Evolutionary conservation across 441 rosid genomes (phyloP).

Genomic region (California macrophylla): DNA sequence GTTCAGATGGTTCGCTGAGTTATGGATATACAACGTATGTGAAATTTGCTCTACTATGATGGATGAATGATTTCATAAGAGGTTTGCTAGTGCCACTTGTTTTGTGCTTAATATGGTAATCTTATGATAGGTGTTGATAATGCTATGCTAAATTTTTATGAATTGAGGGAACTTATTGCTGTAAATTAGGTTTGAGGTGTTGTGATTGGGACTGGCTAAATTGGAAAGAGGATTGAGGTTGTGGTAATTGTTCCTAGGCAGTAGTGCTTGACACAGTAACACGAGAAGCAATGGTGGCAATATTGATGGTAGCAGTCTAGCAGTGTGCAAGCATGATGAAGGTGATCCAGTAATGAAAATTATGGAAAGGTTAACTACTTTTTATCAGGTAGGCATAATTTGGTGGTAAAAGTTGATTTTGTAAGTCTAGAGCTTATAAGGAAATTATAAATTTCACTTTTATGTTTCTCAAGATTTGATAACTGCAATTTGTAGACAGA

Average conservation of each 20-base stretch:
- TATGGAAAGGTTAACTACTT: not conserved
- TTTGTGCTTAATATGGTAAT: not conserved
- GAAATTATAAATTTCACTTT: not conserved
- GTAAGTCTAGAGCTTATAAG: not conserved
- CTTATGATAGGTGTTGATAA: not conserved
- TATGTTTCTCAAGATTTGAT: not conserved
- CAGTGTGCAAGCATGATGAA: not conserved
- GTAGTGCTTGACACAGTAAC: not conserved
- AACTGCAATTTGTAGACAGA: not conserved
- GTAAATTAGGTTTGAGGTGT: not conserved
- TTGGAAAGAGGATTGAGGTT: not conserved
- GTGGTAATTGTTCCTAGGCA: not conserved
- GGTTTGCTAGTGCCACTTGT: not conserved
- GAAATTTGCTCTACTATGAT: not conserved
- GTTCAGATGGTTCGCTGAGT: not conserved
- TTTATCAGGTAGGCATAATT: not conserved
- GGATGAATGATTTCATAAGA: not conserved
- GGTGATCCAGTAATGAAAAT: not conserved
- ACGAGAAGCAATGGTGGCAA: not conserved
- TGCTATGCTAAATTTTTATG: not conserved
- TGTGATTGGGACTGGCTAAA: not conserved
- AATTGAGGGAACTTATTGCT: not conserved
- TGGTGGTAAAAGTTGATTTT: not conserved
- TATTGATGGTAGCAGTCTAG: not conserved
- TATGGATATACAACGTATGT: not conserved